Evolutionary conservation across 495 filamentous ascomycete species (phyloP).

Genomic region (Achaetomiella virescens): DNA sequence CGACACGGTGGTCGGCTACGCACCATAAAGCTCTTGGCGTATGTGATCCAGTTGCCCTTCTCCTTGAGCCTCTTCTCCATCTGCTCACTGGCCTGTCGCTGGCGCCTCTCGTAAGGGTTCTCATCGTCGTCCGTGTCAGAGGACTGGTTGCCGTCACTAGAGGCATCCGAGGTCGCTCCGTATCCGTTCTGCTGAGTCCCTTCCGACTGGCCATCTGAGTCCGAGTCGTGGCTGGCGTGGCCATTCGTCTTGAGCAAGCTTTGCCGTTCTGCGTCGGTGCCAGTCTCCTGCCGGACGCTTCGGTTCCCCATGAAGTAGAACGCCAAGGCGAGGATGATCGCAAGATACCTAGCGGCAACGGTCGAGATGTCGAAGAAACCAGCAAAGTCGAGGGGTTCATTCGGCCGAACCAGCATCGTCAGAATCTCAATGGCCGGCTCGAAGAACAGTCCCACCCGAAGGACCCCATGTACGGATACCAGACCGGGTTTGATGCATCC

Average conservation of each 20-base stretch:
- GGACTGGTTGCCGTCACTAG: constrained; percentile 25
- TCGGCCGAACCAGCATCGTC: constrained; percentile 22
- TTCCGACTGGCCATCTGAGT: constrained; percentile 20
- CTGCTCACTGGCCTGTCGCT: constrained; percentile 43
- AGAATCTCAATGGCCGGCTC: constrained; percentile 42
- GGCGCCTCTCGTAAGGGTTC: constrained; percentile 44
- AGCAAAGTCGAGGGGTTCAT: constrained; percentile 12
- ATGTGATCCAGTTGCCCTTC: constrained; percentile 59
- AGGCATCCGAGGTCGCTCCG: constrained; percentile 38
- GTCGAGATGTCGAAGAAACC: constrained; percentile 32
- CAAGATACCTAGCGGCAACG: constrained; percentile 29
- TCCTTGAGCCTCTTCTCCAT: constrained; percentile 54
- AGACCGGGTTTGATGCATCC: constrained; percentile 45
- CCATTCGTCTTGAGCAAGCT: constrained; percentile 39
- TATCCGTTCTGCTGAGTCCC: constrained; percentile 35
- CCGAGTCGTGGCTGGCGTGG: constrained; percentile 11
- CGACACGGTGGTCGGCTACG: constrained; percentile 13
- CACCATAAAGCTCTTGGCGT: constrained; percentile 56
- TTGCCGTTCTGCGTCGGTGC: constrained; percentile 45
- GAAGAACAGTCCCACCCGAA: constrained; percentile 44
- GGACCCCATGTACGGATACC: constrained; percentile 56
- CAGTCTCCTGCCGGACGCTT: constrained; percentile 27
- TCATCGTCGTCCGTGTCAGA: constrained; percentile 35
- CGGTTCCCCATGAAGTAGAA: constrained; percentile 28
- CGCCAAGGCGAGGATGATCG: constrained; percentile 25